Conservation (phyloP, 805 yeast genomes). For the Suhomyces canberraensis region DNA sequence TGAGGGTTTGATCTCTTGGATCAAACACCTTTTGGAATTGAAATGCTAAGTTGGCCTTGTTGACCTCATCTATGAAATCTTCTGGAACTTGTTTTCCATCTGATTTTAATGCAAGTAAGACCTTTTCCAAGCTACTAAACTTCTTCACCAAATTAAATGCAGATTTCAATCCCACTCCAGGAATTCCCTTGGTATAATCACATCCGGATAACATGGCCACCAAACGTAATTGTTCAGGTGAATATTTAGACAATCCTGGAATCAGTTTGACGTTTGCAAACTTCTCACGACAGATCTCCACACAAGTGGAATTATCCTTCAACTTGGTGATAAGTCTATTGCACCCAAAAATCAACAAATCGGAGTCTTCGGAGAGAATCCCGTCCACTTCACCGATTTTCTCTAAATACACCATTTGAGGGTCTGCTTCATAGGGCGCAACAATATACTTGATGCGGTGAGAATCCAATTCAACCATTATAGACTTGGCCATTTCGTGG, state of each 20-base stretch:
- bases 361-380: conserved; percentile 92
- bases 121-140: conserved; percentile 50
- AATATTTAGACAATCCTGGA: conserved; percentile 49
- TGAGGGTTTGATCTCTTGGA: conserved; percentile 49
- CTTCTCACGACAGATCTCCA: conserved; percentile 60
- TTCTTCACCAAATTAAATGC: conserved; percentile 62
- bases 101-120: conserved; percentile 52
- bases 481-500: conserved; percentile 84
- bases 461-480: conserved; percentile 66
- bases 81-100: conserved; percentile 63
- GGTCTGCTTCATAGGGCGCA: conserved; percentile 98
- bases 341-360: conserved; percentile 86
- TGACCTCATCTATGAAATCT: conserved; percentile 56
- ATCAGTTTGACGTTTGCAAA: conserved; percentile 47
- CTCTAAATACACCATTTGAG: conserved; percentile 92
- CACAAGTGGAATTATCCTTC: conserved; percentile 69
- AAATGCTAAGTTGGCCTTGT: conserved; percentile 74
- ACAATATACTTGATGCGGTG: conserved; percentile 69
- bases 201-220: conserved; percentile 94
- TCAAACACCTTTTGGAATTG: conserved; percentile 82
- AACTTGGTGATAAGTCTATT: conserved; percentile 71
- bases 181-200: conserved; percentile 87
- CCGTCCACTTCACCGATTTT: conserved; percentile 73
- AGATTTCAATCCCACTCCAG: conserved; percentile 74
- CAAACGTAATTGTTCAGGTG: conserved; percentile 58